Conservation (phyloP, 2,329 filamentous ascomycete species). For the Colletotrichum destructivum region DNA sequence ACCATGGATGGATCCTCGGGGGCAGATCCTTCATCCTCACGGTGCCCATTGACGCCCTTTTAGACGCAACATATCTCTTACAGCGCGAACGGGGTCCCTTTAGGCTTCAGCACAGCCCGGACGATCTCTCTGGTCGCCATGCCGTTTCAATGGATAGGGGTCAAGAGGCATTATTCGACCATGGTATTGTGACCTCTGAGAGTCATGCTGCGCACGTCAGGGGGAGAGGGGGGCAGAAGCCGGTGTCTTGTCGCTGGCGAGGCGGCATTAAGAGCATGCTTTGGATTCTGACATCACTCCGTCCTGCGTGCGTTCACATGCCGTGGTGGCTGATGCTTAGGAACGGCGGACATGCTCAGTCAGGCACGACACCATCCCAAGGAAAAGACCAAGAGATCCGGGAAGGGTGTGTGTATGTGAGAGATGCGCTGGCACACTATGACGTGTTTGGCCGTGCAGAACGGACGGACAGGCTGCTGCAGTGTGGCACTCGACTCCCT, state of each 20-base stretch:
- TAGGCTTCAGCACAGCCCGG: background rate
- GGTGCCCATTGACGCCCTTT: background rate
- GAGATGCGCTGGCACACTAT: slow-evolving; percentile 39
- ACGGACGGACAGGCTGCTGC: background rate
- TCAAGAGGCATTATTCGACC: slow-evolving; percentile 5
- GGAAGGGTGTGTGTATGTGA: slow-evolving; percentile 22
- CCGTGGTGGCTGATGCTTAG: background rate
- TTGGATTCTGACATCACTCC: too few species aligned
- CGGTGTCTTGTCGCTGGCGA: background rate
- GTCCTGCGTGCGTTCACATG: too few species aligned
- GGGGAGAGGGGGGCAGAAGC: background rate
- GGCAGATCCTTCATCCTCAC: slow-evolving; percentile 2
- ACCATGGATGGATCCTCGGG: background rate
- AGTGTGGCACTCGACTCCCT: too few species aligned
- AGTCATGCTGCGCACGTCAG: background rate
- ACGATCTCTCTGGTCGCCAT: background rate
- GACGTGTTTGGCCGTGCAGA: slow-evolving; percentile 29
- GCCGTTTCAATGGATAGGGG: slow-evolving; percentile 2
- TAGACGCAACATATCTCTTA: slow-evolving; percentile 14
- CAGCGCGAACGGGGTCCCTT: background rate
- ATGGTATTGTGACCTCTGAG: background rate
- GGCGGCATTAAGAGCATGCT: slow-evolving; percentile 1
- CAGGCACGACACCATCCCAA: slow-evolving; percentile 1
- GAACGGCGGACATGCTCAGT: background rate
- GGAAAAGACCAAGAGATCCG: slow-evolving; percentile 32